phyloP scores from a whole-genome alignment of 768 basidiomycete species.

The Leucogyrophana mollusca region DNA sequence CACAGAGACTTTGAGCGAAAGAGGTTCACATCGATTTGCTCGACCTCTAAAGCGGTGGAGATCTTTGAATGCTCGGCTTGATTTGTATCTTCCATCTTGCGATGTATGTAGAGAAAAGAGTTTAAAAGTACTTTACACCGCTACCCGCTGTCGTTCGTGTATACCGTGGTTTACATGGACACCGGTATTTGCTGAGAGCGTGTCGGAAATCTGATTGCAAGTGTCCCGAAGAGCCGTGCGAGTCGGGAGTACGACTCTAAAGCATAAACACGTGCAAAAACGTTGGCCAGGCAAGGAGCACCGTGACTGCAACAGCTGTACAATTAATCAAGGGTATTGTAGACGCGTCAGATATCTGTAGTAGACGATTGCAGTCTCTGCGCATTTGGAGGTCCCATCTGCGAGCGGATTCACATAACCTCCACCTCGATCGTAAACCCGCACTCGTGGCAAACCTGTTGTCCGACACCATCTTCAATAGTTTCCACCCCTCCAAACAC shows the following conservation, averaged over 20 bases:
- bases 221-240: too few species aligned
- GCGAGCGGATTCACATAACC: constrained; percentile 51
- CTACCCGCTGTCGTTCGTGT: too few species aligned
- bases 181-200: too few species aligned
- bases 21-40: constrained; percentile 72
- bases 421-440: constrained; percentile 92
- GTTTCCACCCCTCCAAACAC: constrained; percentile 63
- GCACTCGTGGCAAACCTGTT: constrained; percentile 84
- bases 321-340: not conserved
- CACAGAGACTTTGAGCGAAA: constrained; percentile 77
- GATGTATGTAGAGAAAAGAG: not conserved
- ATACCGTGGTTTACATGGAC: too few species aligned
- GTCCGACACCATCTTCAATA: constrained; percentile 50
- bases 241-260: too few species aligned
- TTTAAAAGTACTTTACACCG: too few species aligned
- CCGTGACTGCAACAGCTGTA: not conserved
- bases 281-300: not conserved
- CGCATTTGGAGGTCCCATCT: too few species aligned
- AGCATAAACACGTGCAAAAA: constrained; percentile 4
- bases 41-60: constrained; percentile 73
- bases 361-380: too few species aligned
- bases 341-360: too few species aligned
- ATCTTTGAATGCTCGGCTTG: constrained; percentile 68
- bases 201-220: too few species aligned
- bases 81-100: constrained; percentile 36